These are phyloP conservation scores for Scutellaria baicalensis DNA, from an alignment of 257 asterid species.

Conservation along the genomic window DNA sequence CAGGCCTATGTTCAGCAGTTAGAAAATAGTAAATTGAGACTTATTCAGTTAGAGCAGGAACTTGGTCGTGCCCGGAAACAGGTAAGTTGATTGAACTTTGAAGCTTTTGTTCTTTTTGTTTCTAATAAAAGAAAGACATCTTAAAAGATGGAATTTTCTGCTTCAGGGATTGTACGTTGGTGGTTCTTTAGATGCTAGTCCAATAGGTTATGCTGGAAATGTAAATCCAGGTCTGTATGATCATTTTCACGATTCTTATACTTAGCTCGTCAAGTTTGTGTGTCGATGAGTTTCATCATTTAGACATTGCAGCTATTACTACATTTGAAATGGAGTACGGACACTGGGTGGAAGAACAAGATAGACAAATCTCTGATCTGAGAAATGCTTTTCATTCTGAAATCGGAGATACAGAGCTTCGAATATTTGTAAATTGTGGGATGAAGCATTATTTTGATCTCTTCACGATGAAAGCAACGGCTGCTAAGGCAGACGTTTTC, in stretches of 20 bases:
- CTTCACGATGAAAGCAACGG: conserved; percentile 72
- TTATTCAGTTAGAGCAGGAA: conserved; percentile 89
- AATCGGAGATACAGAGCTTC: conserved; percentile 48
- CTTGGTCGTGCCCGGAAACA: conserved; percentile 63
- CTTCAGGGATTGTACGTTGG: conserved; percentile 50
- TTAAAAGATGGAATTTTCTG: conserved; percentile 10
- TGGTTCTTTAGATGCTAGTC: conserved; percentile 58
- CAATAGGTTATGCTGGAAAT: conserved; percentile 46
- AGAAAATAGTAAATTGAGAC: conserved; percentile 64
- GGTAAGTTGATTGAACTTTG: conserved; percentile 26
- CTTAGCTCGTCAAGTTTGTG: neutral
- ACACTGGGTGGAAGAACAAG: conserved; percentile 80
- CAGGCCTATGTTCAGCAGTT: conserved; percentile 97
- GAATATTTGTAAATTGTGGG: conserved; percentile 45
- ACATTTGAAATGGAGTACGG: conserved; percentile 71
- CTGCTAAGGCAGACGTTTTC: conserved; percentile 75
- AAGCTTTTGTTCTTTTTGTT: neutral
- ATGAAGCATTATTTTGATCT: conserved; percentile 64
- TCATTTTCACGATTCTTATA: neutral
- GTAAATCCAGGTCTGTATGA: conserved; percentile 55
- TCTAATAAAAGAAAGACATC: neutral
- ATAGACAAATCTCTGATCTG: conserved; percentile 43
- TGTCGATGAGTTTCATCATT: neutral
- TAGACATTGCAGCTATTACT: conserved; percentile 42
- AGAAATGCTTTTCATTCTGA: conserved; percentile 55